Base-by-base conservation (phyloP, 2,329 filamentous ascomycete species). In the Aspergillus terreus region DNA sequence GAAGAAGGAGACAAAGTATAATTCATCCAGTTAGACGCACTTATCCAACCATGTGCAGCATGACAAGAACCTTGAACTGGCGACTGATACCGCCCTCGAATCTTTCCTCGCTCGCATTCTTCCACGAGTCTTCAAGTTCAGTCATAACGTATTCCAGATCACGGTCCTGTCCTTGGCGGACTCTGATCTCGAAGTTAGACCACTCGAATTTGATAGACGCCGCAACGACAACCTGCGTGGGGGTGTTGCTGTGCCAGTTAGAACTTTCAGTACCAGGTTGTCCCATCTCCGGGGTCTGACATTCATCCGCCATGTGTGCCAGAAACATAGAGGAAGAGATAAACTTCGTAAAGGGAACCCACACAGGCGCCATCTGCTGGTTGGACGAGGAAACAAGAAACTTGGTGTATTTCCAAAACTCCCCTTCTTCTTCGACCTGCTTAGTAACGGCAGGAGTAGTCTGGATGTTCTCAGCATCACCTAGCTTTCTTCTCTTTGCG, bases 191-290 rank as follows among this genome's bases (percentile, higher is more conserved):
- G 11, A 59, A 56, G 4, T 42, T 47, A 0, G 60, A 57, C 62
- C 60, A 64, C 12, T 55, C 50, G 9, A 62, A 54, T 19, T 44
- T 57, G 4, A 64, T 51, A 1, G 62, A 63, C 3, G 56, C 57
- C 14, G 56, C 61, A 4, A 53, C 48, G 3, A 59, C 43, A 1
- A 19, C 17, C 30, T 43, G 54, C 15, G 41, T 21, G 6, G 45
- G 10, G 7, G 43, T 14, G 17, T 38, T 43, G 30, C 30, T 23
- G 17, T 46, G 23, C n/a, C 36, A 19, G 21, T 51, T 25, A 14
- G 42, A 27, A 10, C 41, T 49, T 45, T 51, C 56, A 44, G 52
- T 36, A 50, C 55, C 11, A 38, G 45, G 38, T 7, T 57, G 30
- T 33, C 61, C 60, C 9, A 45, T 40, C 14, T 47, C 35, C 1